Percentiles rank a stretch among this genome's conserved stretches.
Conservation (phyloP, 495 filamentous ascomycete genomes). For the Durotheca rogersii region DNA sequence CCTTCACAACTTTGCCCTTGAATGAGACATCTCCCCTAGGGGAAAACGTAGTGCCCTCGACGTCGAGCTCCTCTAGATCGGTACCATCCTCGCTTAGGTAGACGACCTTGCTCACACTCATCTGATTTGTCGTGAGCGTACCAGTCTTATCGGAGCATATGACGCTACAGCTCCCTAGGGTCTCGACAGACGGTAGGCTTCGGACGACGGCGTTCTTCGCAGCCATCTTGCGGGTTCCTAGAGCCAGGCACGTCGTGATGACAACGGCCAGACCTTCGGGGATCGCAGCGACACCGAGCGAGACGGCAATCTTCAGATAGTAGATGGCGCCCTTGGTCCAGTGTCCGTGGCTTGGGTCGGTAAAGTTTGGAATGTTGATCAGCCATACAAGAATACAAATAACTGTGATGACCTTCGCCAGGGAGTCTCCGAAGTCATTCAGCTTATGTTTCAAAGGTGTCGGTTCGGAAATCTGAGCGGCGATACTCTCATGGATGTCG, state of each 20-base stretch:
- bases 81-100: constrained; percentile 71
- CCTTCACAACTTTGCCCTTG: constrained; percentile 65
- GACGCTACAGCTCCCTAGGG: constrained; percentile 96
- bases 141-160: constrained; percentile 99
- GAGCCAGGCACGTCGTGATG: constrained; percentile 93
- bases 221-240: constrained; percentile 97
- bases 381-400: constrained; percentile 97
- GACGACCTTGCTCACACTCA: constrained; percentile 95
- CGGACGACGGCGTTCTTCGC: constrained; percentile 96
- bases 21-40: constrained; percentile 72
- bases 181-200: constrained; percentile 95
- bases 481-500: constrained; percentile 98
- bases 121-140: constrained; percentile 97
- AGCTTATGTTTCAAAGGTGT: constrained; percentile 98
- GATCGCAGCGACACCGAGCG: constrained; percentile 95
- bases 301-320: constrained; percentile 99
- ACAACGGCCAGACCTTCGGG: constrained; percentile 96
- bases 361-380: constrained; percentile 97
- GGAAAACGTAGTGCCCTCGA: constrained; percentile 92
- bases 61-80: constrained; percentile 80
- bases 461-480: constrained; percentile 94
- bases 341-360: constrained; percentile 85
- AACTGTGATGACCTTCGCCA: constrained; percentile 96
- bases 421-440: constrained; percentile 94
- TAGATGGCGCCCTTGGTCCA: constrained; percentile 99